Conservation (phyloP, 1,284 basidiomycete genomes). For the Ustilago hordei region DNA sequence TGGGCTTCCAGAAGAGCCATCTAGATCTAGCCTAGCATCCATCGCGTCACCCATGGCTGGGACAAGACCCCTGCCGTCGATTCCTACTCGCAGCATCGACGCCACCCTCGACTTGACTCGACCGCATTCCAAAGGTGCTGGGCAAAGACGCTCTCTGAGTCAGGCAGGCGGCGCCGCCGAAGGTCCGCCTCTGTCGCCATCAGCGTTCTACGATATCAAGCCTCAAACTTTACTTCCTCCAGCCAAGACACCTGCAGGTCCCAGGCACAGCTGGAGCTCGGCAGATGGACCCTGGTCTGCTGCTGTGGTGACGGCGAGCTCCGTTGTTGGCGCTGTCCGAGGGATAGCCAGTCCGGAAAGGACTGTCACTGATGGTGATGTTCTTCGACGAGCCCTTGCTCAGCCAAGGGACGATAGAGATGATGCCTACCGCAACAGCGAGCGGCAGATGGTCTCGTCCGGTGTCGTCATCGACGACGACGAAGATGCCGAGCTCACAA, state of each 20-base stretch:
- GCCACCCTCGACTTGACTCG: neutral
- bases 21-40: slow-evolving; percentile 11
- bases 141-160: neutral
- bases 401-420: slow-evolving; percentile 6
- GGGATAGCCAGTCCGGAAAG: slow-evolving; percentile 2
- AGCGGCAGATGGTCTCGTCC: neutral
- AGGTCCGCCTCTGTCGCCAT: slow-evolving; percentile 23
- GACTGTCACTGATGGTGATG: neutral
- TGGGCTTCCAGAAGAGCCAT: neutral
- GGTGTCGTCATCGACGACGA: neutral
- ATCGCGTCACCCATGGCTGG: neutral
- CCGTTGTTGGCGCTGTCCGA: slow-evolving; percentile 2
- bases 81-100: slow-evolving; percentile 5
- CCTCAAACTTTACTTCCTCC: neutral
- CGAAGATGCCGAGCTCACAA: slow-evolving; percentile 17
- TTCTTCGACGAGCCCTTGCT: slow-evolving; percentile 8
- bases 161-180: neutral
- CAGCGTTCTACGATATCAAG: slow-evolving; percentile 19
- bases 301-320: slow-evolving; percentile 7
- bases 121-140: neutral
- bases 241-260: neutral
- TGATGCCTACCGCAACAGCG: neutral
- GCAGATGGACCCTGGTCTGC: slow-evolving; percentile 21
- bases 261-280: slow-evolving; percentile 27
- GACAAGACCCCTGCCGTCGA: slow-evolving; percentile 19